Evolutionary conservation across 441 rosid genomes (phyloP), one percentile per base, ranked within the genome.

Genomic region (Omphalea diandra): DNA sequence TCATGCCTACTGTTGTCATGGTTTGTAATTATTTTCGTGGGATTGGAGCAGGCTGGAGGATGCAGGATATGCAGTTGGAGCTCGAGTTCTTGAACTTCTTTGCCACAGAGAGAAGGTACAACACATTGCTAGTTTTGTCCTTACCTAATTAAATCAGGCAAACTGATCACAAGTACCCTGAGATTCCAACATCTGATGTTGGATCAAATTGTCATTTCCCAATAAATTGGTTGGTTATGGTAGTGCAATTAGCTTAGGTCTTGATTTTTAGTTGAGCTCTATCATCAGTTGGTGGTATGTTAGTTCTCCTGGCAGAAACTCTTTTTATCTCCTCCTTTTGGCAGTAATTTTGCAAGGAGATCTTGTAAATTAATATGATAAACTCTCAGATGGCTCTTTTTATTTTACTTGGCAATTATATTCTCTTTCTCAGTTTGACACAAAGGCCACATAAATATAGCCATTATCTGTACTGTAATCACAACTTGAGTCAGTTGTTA

Each of bases 1-100:
- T 24, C 20, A 50, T 38, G 43, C 41, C 26, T 56, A 41, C 8
- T 40, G 26, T 18, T 47, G 43, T 61, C 54, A 29, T 66, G 35
- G 36, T 46, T 54, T 74, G 32, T 59, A 24, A 63, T 65, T 26
- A 65, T 69, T 43, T 71, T 67, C 59, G 22, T 73, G 68, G 49
- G 47, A 40, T 40, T 80, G 68, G 67, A 49, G 65, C 80, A 94
- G 98, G 81, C 81, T 94, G 74, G 99, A 94, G 84, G 98, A 92
- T 83, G 99, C 97, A 54, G 98, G 99, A 44, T 93, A 89, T 73
- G 89, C 98, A 6, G 93, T 89, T 38, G 97, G 98, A 46, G 90
- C 92, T 78, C 87, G 97, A 53, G 91, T 90, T 82, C 81, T 93
- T 32, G 98, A 93, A 80, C 97, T 93, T 76, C 91, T 95, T 65